phyloP scores from a whole-genome alignment of 106 monocot genomes.

The Dendrobium huoshanense region DNA sequence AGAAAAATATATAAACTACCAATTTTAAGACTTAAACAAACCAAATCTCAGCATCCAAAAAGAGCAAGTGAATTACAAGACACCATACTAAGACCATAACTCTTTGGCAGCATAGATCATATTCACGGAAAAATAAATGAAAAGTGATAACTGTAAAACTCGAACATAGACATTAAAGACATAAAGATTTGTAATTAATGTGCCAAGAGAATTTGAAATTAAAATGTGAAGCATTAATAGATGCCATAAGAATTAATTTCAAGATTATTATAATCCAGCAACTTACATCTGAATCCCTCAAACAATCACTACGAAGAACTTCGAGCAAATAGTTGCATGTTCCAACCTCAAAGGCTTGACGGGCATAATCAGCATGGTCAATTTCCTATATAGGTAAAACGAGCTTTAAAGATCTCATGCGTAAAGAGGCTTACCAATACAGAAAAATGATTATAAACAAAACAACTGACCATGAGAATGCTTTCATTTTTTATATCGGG shows the following conservation, averaged over 20 bases:
- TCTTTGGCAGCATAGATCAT: neutral
- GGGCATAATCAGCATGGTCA: constrained; percentile 76
- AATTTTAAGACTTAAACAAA: neutral
- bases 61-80: neutral
- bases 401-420: neutral
- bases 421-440: neutral
- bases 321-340: constrained; percentile 62
- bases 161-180: neutral
- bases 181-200: neutral
- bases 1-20: neutral
- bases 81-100: neutral
- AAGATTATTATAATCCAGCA: neutral
- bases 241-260: neutral
- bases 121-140: neutral
- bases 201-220: neutral
- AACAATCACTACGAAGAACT: constrained; percentile 40
- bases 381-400: constrained; percentile 48
- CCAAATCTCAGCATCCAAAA: neutral
- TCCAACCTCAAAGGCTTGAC: constrained; percentile 48
- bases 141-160: neutral
- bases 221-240: neutral
- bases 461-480: constrained; percentile 27
- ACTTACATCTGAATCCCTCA: constrained; percentile 80
- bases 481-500: constrained; percentile 35
- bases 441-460: neutral